A percentile compares a stretch with the other conserved stretches of the same genome.
phyloP scores from a whole-genome alignment of 148 eudicot species.

The Rhododendron henanense region DNA sequence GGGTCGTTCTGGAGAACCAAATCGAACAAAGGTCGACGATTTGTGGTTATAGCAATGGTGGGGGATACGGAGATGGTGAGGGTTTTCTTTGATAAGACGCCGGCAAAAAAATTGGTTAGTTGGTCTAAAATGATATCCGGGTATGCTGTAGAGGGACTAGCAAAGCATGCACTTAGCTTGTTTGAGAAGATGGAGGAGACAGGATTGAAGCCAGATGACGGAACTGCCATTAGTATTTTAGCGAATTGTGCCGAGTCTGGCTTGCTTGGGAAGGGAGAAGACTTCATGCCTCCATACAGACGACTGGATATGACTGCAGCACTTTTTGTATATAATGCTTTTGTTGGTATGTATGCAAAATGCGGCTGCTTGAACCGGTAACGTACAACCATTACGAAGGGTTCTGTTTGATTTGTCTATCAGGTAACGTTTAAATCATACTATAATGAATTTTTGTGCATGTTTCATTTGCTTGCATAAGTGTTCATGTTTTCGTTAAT shows the following conservation, averaged over 20 bases:
- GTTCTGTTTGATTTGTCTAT: no score
- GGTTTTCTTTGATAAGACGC: conserved; percentile 63
- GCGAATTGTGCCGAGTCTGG: conserved; percentile 83
- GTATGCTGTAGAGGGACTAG: conserved; percentile 66
- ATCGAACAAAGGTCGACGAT: conserved; percentile 12
- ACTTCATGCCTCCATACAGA: conserved; percentile 36
- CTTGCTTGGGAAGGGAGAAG: conserved; percentile 52
- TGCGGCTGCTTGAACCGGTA: no score
- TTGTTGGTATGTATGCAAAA: no score
- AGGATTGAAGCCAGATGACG: conserved; percentile 55
- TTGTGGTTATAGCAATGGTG: conserved; percentile 7
- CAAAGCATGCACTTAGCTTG: conserved; percentile 65
- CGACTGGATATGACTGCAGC: no score
- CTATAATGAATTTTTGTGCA: no score
- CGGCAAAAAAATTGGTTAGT: conserved; percentile 55
- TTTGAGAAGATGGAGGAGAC: conserved; percentile 50
- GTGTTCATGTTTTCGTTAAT: no score
- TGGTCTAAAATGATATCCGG: conserved; percentile 77
- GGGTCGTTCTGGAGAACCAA: no score
- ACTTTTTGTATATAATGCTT: no score
- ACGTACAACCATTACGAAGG: no score
- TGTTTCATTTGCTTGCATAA: no score
- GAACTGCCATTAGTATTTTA: conserved; percentile 54
- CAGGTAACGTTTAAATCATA: no score
- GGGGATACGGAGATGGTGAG: conserved; percentile 78